Conservation (phyloP, 2,329 filamentous ascomycete species). For the Coniochaeta sp. region DNA sequence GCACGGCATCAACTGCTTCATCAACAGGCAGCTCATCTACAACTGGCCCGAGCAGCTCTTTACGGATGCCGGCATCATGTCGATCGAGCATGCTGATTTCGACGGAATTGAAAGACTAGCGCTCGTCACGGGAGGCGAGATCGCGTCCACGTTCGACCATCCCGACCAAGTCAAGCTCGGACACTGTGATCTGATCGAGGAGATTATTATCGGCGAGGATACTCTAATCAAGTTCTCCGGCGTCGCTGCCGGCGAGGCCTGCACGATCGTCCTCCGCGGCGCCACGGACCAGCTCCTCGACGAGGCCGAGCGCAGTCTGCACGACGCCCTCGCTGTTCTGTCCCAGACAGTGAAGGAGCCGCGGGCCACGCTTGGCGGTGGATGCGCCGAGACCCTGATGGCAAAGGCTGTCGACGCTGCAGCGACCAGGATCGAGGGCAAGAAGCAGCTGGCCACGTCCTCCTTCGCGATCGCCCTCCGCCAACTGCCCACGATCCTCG, state of each 20-base stretch:
- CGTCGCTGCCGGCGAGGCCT: conserved; percentile 86
- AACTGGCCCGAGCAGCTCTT: conserved; percentile 99
- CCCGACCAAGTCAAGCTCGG: conserved; percentile 95
- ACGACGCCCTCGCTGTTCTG: conserved; percentile 91
- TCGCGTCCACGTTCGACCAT: conserved; percentile 95
- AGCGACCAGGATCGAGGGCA: conserved; percentile 89
- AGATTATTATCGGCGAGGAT: conserved; percentile 97
- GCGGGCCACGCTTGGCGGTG: conserved; percentile 86
- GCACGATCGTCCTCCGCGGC: conserved; percentile 92
- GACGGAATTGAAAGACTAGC: conserved; percentile 94
- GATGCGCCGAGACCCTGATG: conserved; percentile 98
- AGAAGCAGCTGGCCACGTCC: conserved; percentile 90
- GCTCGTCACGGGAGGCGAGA: conserved; percentile 93
- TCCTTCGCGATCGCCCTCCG: conserved; percentile 83
- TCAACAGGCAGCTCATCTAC: conserved; percentile 98
- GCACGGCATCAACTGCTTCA: conserved; percentile 99
- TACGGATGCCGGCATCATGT: conserved; percentile 94
- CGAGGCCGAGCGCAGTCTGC: conserved; percentile 90
- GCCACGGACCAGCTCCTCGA: conserved; percentile 96
- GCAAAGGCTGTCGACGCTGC: conserved; percentile 93
- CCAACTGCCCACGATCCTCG: conserved; percentile 91
- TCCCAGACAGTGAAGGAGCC: conserved; percentile 96
- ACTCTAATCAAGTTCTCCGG: conserved; percentile 96
- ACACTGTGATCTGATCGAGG: conserved; percentile 90
- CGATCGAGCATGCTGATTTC: conserved; percentile 98